A percentile compares a stretch with the other conserved stretches of the same genome.
Evolutionary conservation across 1,139 yeast species (phyloP).

Genomic region (Starmera stellimalicola): DNA sequence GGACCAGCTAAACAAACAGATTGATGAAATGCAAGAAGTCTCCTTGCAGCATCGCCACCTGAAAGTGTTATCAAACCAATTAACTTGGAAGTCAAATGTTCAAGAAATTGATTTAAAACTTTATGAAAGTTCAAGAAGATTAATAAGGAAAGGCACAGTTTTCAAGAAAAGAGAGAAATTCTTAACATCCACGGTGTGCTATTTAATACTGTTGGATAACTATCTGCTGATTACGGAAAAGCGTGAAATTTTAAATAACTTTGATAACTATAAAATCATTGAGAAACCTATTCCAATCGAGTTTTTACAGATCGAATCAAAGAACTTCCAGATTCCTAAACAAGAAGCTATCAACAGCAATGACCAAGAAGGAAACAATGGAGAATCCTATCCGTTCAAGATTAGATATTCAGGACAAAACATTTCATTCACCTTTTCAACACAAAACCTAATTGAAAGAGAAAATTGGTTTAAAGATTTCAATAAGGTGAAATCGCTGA

Average conservation of each 20-base stretch:
- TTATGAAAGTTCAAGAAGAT: conserved; percentile 44
- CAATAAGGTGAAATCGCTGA: conserved; percentile 42
- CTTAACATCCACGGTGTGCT: conserved; percentile 36
- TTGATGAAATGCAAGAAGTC: conserved; percentile 44
- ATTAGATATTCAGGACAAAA: conserved; percentile 39
- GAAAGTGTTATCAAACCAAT: conserved; percentile 36
- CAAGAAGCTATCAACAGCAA: conserved; percentile 8
- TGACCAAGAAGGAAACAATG: conserved; percentile 12
- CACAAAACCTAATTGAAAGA: conserved; percentile 46
- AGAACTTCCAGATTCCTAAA: conserved; percentile 11
- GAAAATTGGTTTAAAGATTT: conserved; percentile 52
- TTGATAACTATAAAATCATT: conserved; percentile 30
- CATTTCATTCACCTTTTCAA: conserved; percentile 48
- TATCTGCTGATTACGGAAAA: conserved; percentile 58
- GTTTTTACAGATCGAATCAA: conserved; percentile 43
- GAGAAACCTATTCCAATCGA: conserved; percentile 58
- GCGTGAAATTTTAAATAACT: conserved; percentile 14
- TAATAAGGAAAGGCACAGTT: conserved; percentile 54
- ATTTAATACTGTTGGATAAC: conserved; percentile 60
- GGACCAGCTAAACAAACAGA: conserved; percentile 33
- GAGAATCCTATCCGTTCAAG: conserved; percentile 31
- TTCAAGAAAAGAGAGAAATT: conserved; percentile 54
- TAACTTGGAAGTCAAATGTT: conserved; percentile 37
- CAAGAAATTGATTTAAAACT: conserved; percentile 36
- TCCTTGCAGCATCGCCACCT: conserved; percentile 47